These are phyloP conservation scores for Talaromyces rugulosus DNA, from an alignment of 2,329 filamentous ascomycete genomes.

Conservation along the genomic window DNA sequence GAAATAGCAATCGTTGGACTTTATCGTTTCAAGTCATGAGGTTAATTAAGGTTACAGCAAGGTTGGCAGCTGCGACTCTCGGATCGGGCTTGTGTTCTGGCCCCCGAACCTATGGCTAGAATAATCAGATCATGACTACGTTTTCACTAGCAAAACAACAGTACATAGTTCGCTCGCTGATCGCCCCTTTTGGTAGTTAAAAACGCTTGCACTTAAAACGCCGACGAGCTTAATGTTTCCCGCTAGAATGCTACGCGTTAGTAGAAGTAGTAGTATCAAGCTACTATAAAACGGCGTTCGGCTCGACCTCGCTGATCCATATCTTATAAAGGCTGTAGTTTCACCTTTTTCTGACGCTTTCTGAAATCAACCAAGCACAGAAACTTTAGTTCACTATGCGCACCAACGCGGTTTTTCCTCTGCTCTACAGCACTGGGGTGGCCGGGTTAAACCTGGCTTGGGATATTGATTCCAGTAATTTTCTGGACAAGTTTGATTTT, in stretches of 20 bases:
- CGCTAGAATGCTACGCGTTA: not conserved
- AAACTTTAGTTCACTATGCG: not conserved
- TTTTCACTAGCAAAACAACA: not conserved
- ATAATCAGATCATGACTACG: not conserved
- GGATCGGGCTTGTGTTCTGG: not conserved
- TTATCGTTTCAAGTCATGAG: not conserved
- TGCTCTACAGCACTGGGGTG: conserved; percentile 2
- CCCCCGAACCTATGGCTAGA: not conserved
- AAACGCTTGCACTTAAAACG: not conserved
- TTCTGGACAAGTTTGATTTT: conserved; percentile 8
- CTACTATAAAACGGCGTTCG: not conserved
- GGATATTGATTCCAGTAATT: conserved; percentile 10
- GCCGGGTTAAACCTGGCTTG: not conserved
- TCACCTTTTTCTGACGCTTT: not conserved
- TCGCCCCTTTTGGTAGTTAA: not conserved
- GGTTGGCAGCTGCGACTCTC: not conserved
- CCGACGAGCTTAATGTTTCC: not conserved
- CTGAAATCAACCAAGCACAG: not conserved
- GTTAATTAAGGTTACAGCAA: not conserved
- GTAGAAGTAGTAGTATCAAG: not conserved
- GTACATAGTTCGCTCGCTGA: not conserved
- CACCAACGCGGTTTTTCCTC: not conserved
- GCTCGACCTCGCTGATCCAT: not conserved
- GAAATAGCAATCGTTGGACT: not conserved
- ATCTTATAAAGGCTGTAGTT: not conserved